Percentiles rank a stretch among this genome's conserved stretches.
Evolutionary conservation across 768 basidiomycete species (phyloP).

Genomic region (Nidularia pulvinata): DNA sequence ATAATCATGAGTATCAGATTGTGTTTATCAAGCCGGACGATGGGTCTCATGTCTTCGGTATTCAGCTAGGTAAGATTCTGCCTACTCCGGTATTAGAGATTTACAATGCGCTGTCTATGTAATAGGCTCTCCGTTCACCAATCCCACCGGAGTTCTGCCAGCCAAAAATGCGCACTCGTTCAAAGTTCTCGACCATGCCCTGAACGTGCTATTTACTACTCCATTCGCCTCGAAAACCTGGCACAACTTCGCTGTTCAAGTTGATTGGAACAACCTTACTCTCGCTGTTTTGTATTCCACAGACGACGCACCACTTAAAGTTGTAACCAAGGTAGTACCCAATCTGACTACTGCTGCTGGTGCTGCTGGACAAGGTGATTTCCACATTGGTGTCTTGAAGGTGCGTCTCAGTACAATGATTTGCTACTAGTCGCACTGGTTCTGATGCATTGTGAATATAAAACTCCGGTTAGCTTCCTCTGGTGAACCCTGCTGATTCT

Average conservation of each 20-base stretch:
- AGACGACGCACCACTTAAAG: slow-evolving; percentile 29
- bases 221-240: slow-evolving; percentile 41
- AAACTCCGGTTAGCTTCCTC: slow-evolving; percentile 38
- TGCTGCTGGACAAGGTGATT: slow-evolving; percentile 39
- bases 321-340: slow-evolving; percentile 37
- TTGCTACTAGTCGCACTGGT: neutral
- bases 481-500: slow-evolving; percentile 45
- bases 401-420: neutral
- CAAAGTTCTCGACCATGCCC: slow-evolving; percentile 56
- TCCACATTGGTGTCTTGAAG: neutral
- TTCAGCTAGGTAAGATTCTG: slow-evolving; percentile 49
- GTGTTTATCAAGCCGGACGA: slow-evolving; percentile 65
- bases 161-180: slow-evolving; percentile 41
- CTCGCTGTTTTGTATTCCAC: slow-evolving; percentile 52
- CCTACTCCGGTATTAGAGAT: neutral
- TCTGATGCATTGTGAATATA: neutral
- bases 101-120: neutral
- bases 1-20: slow-evolving; percentile 59
- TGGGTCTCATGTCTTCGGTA: slow-evolving; percentile 57
- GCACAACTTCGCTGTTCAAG: slow-evolving; percentile 62
- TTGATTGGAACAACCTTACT: slow-evolving; percentile 53
- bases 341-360: slow-evolving; percentile 41
- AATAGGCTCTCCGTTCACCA: slow-evolving; percentile 56
- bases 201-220: slow-evolving; percentile 47
- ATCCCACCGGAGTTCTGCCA: slow-evolving; percentile 44